Conservation (phyloP, 768 basidiomycete species). For the Hemileccinum rubropunctum region DNA sequence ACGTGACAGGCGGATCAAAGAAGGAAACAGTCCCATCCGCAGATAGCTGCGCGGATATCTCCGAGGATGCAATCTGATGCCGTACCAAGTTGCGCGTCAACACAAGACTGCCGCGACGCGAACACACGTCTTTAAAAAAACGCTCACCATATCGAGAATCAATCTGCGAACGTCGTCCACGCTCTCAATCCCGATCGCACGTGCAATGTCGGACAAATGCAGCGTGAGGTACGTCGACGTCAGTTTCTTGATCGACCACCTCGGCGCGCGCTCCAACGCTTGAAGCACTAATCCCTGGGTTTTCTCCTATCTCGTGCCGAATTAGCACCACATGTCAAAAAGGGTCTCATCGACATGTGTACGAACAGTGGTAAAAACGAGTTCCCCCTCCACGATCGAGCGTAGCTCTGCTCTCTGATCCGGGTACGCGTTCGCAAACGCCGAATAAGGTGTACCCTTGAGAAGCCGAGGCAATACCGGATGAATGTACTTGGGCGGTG, state of each 20-base stretch:
- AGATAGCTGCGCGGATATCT: slow-evolving; percentile 68
- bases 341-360: not conserved
- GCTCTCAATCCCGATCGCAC: slow-evolving; percentile 38
- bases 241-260: slow-evolving; percentile 77
- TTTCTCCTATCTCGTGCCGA: slow-evolving; percentile 48
- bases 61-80: slow-evolving; percentile 62
- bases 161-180: slow-evolving; percentile 56
- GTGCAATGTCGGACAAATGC: slow-evolving; percentile 68
- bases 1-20: slow-evolving; percentile 57
- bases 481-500: slow-evolving; percentile 75
- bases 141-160: slow-evolving; percentile 70
- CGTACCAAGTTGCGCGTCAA: not conserved
- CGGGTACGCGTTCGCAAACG: slow-evolving; percentile 67
- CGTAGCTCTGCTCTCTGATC: slow-evolving; percentile 45
- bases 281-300: slow-evolving; percentile 69
- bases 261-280: slow-evolving; percentile 65
- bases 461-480: slow-evolving; percentile 53
- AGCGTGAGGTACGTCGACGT: slow-evolving; percentile 83
- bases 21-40: slow-evolving; percentile 73
- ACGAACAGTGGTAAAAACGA: slow-evolving; percentile 51
- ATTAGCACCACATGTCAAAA: slow-evolving; percentile 5
- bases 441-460: slow-evolving; percentile 64
- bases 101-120: no score
- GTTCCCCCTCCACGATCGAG: slow-evolving; percentile 53
- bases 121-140: not conserved